A percentile compares a stretch with the other conserved stretches of the same genome.
Conservation (phyloP, 805 yeast species). For the Teunomyces aglyptinius region DNA sequence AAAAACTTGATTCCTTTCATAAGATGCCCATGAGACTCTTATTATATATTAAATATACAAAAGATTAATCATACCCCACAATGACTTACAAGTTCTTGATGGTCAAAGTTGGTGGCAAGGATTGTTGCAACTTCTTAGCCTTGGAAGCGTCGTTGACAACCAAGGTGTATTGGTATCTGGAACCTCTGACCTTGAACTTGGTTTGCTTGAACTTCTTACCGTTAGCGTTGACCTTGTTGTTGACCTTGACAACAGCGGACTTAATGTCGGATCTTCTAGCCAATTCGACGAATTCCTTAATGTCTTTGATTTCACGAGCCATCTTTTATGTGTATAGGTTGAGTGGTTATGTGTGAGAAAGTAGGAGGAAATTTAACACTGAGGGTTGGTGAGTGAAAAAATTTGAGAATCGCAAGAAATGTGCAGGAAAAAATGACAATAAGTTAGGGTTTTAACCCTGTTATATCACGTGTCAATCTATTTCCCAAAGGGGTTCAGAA, state of each 20-base stretch:
- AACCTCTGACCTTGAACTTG: conserved; percentile 98
- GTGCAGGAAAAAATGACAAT: background rate
- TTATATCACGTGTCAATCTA: background rate
- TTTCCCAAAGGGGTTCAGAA: background rate
- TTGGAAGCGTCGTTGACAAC: conserved; percentile 92
- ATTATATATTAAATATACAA: conserved; percentile 11
- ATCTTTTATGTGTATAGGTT: conserved; percentile 1
- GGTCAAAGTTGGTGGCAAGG: conserved; percentile 91
- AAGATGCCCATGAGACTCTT: conserved; percentile 4
- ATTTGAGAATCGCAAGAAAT: background rate
- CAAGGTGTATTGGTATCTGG: conserved; percentile 91
- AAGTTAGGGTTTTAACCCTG: conserved; percentile 1
- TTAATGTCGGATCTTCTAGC: conserved; percentile 95
- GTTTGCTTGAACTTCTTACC: conserved; percentile 89
- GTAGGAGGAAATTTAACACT: conserved; percentile 2
- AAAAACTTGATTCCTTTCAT: conserved; percentile 2
- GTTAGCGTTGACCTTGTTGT: conserved; percentile 74
- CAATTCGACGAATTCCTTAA: conserved; percentile 95
- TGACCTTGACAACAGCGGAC: conserved; percentile 91
- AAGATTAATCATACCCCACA: conserved; percentile 8
- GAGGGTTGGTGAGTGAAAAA: conserved; percentile 13
- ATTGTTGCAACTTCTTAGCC: conserved; percentile 96
- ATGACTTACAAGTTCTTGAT: conserved; percentile 49
- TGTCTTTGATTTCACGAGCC: conserved; percentile 78
- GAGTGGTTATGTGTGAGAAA: conserved; percentile 4